Evolutionary conservation across 495 filamentous ascomycete genomes (phyloP).

Genomic region (Endocarpon pusillum): DNA sequence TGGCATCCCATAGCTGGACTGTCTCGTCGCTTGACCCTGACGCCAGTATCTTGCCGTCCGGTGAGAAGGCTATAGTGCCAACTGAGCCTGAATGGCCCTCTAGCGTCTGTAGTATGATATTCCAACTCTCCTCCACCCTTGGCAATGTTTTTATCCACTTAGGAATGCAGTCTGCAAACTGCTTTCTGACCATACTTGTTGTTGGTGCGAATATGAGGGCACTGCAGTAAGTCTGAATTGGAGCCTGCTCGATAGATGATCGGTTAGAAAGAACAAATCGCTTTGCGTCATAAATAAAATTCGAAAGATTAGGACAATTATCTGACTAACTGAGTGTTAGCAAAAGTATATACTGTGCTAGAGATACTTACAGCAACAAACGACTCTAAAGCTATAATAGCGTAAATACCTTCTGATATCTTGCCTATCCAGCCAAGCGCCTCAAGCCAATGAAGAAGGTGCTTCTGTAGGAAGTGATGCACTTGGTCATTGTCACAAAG

Average conservation of each 20-base stretch:
- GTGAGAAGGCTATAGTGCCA: conserved; percentile 8
- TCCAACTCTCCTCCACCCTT: conserved; percentile 7
- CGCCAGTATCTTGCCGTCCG: conserved; percentile 13
- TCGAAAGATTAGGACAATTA: conserved; percentile 2
- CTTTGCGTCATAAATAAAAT: conserved; percentile 15
- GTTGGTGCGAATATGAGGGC: conserved; percentile 17
- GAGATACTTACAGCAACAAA: conserved; percentile 1
- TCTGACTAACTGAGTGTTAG: background rate
- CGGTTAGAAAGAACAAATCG: conserved; percentile 15
- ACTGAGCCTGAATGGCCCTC: conserved; percentile 11
- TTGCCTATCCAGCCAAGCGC: conserved; percentile 7
- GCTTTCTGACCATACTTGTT: conserved; percentile 10
- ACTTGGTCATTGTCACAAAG: conserved; percentile 7
- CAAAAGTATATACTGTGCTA: background rate
- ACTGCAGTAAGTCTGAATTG: conserved; percentile 17
- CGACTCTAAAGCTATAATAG: conserved; percentile 3
- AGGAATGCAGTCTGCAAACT: conserved; percentile 3
- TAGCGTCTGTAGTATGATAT: conserved; percentile 9
- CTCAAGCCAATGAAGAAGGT: conserved; percentile 14
- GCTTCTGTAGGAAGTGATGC: conserved; percentile 6
- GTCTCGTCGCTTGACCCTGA: conserved; percentile 13
- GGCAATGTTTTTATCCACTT: conserved; percentile 6
- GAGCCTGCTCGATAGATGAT: conserved; percentile 13
- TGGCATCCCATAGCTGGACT: conserved; percentile 19
- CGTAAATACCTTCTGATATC: conserved; percentile 4